These are phyloP conservation scores for Colletotrichum lini DNA, from an alignment of 2,329 filamentous ascomycete species.

Conservation along the genomic window DNA sequence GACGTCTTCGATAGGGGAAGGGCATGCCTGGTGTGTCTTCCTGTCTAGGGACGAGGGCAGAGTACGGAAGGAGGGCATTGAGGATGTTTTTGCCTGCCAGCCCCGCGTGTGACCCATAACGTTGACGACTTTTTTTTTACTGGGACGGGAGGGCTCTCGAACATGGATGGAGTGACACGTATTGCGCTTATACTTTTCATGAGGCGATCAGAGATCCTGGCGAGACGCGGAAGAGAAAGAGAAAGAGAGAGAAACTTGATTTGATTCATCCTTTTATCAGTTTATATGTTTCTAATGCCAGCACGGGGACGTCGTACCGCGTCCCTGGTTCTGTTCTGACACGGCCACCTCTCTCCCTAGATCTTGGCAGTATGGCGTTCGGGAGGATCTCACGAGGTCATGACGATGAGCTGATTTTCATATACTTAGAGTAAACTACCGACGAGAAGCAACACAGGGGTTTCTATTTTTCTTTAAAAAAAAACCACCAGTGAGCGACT, in stretches of 20 bases:
- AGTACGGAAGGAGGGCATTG: background rate
- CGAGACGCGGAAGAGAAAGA: background rate
- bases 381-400: too few species aligned
- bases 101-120: background rate
- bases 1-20: conserved; percentile 23
- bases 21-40: background rate
- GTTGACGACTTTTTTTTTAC: background rate
- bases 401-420: background rate
- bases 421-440: background rate
- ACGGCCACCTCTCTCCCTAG: background rate
- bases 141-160: background rate
- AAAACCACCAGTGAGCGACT: background rate
- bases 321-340: conserved; percentile 41
- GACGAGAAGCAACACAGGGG: background rate
- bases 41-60: background rate
- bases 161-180: background rate
- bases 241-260: conserved; percentile 18
- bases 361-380: background rate
- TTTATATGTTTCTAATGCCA: conserved; percentile 42
- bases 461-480: too few species aligned
- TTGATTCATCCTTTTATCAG: conserved; percentile 27
- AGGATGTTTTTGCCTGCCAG: background rate
- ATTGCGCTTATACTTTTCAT: conserved; percentile 18
- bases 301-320: conserved; percentile 42
- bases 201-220: conserved; percentile 19